Base-by-base conservation (phyloP, 192 early-diverging fungal genomes). In the Entomortierella parvispora region DNA sequence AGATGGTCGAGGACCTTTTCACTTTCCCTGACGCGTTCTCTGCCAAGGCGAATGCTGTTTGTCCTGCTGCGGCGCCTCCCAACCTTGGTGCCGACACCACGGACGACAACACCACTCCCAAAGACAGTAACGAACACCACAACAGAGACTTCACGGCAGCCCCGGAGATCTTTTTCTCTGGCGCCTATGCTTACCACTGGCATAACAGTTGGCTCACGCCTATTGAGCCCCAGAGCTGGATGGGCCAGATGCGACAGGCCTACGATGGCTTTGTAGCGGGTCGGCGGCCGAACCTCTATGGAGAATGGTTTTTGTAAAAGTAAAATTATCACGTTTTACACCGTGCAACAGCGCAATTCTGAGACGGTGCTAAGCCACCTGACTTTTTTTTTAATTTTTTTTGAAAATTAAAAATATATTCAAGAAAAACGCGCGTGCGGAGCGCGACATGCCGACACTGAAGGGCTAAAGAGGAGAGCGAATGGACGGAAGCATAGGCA, bases 111-210 rank as follows among this genome's bases (percentile, higher is more conserved):
- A 40, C 12, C 5, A 5, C 37, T 40, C 5, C 37, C 37, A 9
- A 43, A 15, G 5, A 25, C n/a, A 1, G 0, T 6, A 34, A 22
- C 37, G 25, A 22, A 22, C 2, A 45, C 4, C 26, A 46, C 40
- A 31, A 57, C 11, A 10, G 23, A 2, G 61, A 70, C 49, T 77
- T 77, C 25, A 33, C 62, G 46, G 66, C 70, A 31, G 67, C 67
- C 17, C 65, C 67, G 10, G 70, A 81, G 42, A 55, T 55, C 26
- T 81, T 81, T 37, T 48, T 81, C 20, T 37, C 58, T 3, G 79
- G 79, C 3, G 70, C 70, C 15, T 81, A 74, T 45, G 58, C 70
- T 5, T 74, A 81, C 37, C 79, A 81, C 45, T 81, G 79, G 79
- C 79, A 81, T 37, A 81, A 81, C 33, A 64, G 49, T 18, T 81